A percentile compares a stretch with the other conserved stretches of the same genome.
Conservation (phyloP, 2,329 filamentous ascomycete species). For the Epichloe brachyelytri region DNA sequence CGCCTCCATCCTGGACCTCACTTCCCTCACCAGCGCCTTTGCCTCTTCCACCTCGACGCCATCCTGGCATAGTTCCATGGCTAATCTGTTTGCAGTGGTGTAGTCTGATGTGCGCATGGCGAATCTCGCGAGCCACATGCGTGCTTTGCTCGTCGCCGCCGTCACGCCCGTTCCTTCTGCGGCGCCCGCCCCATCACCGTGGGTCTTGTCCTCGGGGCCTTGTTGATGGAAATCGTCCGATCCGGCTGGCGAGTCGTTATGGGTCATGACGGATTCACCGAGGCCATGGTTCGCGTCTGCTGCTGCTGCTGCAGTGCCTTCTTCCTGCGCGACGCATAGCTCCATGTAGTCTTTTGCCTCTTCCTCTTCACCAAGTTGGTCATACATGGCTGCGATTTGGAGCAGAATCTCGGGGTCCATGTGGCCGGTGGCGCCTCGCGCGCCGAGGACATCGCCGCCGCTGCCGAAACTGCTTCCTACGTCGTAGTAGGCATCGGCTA, state of each 20-base stretch:
- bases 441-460: conserved; percentile 30
- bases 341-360: conserved; percentile 94
- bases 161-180: conserved; percentile 68
- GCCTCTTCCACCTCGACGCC: conserved; percentile 95
- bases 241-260: conserved; percentile 36
- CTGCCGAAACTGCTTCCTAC: conserved; percentile 42
- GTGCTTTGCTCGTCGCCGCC: conserved; percentile 77
- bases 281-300: conserved; percentile 25
- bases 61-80: conserved; percentile 87
- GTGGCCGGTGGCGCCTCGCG: conserved; percentile 39
- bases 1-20: conserved; percentile 62
- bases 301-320: conserved; percentile 41
- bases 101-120: conserved; percentile 68
- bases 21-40: conserved; percentile 80
- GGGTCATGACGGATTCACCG: conserved; percentile 40
- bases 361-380: conserved; percentile 61
- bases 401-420: conserved; percentile 86
- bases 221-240: conserved; percentile 25
- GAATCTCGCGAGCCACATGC: conserved; percentile 83
- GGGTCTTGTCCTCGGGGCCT: conserved; percentile 12
- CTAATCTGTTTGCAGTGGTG: conserved; percentile 62
- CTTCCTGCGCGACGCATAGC: conserved; percentile 83
- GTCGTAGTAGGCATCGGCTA: conserved; percentile 80
- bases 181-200: conserved; percentile 8
- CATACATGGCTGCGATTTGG: conserved; percentile 82